Conservation (phyloP, 371 early-diverging fungal species). For the Rhizomucor pusillus region DNA sequence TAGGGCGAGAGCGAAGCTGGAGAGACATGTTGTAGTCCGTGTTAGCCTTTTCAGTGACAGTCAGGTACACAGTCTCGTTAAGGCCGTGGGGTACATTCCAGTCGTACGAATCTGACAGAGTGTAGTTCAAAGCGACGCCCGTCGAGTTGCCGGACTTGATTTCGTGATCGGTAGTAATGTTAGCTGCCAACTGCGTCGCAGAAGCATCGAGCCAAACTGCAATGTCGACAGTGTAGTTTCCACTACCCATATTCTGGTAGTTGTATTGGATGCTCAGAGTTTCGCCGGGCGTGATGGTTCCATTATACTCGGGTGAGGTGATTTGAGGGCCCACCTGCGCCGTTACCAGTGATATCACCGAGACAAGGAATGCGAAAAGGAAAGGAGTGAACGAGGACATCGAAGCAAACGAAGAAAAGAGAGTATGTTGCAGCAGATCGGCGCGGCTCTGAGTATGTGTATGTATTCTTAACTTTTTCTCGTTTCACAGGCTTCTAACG, state of each 20-base stretch:
- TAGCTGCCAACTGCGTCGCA: constrained; percentile 11
- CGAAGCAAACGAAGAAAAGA: no score
- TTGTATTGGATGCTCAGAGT: constrained; percentile 23
- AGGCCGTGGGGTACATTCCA: constrained; percentile 39
- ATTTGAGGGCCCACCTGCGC: constrained; percentile 38
- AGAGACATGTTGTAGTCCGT: constrained; percentile 1
- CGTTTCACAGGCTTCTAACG: no score
- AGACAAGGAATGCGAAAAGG: no score
- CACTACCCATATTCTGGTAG: constrained; percentile 41
- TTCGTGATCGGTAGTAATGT: constrained; percentile 20
- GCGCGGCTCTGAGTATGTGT: no score
- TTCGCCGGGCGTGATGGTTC: constrained; percentile 25
- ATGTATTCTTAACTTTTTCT: no score
- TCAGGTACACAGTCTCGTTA: constrained; percentile 6
- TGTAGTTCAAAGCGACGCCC: constrained; percentile 22
- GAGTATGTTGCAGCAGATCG: no score
- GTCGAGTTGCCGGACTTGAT: constrained; percentile 29
- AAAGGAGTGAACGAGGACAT: no score
- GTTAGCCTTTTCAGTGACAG: background rate
- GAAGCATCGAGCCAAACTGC: constrained; percentile 30
- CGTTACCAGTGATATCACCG: background rate
- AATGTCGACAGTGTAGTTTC: constrained; percentile 30
- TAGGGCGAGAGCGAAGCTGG: constrained; percentile 8
- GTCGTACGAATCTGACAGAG: constrained; percentile 25
- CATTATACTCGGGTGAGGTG: constrained; percentile 23